phyloP scores from a whole-genome alignment of 495 filamentous ascomycete species.

The Tetracladium marchalianum region DNA sequence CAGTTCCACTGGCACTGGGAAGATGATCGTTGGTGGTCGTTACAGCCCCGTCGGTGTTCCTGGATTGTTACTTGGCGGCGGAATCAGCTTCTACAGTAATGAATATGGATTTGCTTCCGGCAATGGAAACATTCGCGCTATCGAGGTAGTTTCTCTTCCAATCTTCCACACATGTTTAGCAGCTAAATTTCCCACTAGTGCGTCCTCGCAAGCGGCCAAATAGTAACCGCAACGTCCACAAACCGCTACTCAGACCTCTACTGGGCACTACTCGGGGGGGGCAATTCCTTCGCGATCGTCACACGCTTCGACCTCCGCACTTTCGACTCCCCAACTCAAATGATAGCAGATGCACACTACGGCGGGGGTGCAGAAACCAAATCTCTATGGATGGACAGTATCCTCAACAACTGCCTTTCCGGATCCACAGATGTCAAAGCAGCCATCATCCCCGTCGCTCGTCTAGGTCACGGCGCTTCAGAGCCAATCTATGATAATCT shows the following conservation, averaged over 20 bases:
- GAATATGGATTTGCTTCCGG: constrained; percentile 22
- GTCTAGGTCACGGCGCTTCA: neutral
- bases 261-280: constrained; percentile 31
- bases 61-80: constrained; percentile 7
- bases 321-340: neutral
- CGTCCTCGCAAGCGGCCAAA: constrained; percentile 24
- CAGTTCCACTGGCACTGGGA: neutral
- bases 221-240: constrained; percentile 18
- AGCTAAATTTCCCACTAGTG: constrained; percentile 6
- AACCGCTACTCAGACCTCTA: constrained; percentile 29
- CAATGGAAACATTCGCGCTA: constrained; percentile 1
- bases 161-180: neutral
- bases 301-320: constrained; percentile 6
- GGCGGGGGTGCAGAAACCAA: neutral
- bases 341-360: neutral
- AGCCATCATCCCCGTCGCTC: constrained; percentile 5
- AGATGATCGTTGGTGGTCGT: constrained; percentile 6
- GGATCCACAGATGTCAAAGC: constrained; percentile 6
- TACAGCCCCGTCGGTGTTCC: neutral
- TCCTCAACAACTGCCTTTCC: constrained; percentile 3
- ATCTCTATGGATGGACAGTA: neutral
- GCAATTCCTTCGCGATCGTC: constrained; percentile 27
- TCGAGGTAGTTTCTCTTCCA: neutral
- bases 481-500: neutral
- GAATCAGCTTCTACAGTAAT: constrained; percentile 20